These are phyloP conservation scores for Picea engelmannii DNA, from an alignment of 83 land plant genomes.

Conservation along the genomic window DNA sequence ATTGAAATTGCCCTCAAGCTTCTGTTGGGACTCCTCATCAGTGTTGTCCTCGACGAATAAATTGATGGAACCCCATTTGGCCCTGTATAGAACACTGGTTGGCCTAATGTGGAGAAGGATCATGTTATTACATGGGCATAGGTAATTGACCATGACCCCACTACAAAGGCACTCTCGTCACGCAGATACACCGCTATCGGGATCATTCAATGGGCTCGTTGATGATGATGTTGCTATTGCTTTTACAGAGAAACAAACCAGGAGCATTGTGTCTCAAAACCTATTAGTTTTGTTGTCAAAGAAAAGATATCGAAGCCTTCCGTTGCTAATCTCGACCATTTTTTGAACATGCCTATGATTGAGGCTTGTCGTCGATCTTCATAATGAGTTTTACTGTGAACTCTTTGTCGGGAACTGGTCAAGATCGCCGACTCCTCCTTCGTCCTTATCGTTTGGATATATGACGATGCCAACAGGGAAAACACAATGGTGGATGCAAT, in stretches of 20 bases:
- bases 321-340: neutral
- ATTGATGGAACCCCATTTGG: conserved; percentile 68
- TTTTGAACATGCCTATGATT: neutral
- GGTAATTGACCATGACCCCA: conserved; percentile 84
- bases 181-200: no score
- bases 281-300: neutral
- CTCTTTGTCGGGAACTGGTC: no score
- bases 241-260: conserved; percentile 1
- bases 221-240: no score
- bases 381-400: no score
- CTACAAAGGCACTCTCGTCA: no score
- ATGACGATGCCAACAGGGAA: no score
- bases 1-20: conserved; percentile 75
- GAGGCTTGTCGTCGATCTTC: no score
- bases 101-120: conserved; percentile 81
- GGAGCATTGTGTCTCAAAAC: conserved; percentile 2
- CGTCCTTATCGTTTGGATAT: no score
- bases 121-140: conserved; percentile 75
- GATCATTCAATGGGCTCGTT: no score
- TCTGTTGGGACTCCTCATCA: conserved; percentile 53
- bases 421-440: no score
- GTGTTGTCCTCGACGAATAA: conserved; percentile 14
- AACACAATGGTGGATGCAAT: no score
- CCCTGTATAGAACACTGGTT: conserved; percentile 81
- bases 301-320: neutral